Conservation (phyloP, 176 grass and related monocot genomes). For the Carex scoparia region DNA sequence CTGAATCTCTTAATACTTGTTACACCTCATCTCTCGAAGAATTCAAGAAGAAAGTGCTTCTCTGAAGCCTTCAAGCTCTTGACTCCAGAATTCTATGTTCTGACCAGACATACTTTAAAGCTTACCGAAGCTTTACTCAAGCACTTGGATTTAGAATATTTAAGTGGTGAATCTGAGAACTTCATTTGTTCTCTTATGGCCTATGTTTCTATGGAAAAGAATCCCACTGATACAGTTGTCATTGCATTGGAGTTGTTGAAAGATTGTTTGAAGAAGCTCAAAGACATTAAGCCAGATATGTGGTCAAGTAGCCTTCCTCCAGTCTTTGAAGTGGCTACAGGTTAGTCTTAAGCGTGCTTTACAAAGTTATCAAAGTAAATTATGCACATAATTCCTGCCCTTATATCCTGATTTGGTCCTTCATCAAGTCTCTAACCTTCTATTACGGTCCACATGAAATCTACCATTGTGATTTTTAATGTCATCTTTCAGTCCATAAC, state of each 20-base stretch:
- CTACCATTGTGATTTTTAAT: background rate
- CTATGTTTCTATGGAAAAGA: slow-evolving; percentile 67
- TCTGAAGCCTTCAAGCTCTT: slow-evolving; percentile 53
- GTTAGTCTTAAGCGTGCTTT: slow-evolving; percentile 29
- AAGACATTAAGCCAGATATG: slow-evolving; percentile 27
- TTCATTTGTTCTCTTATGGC: slow-evolving; percentile 47
- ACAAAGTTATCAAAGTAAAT: background rate
- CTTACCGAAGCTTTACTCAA: slow-evolving; percentile 55
- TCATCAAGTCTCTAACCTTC: background rate
- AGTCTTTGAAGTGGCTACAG: slow-evolving; percentile 65
- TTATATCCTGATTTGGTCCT: background rate
- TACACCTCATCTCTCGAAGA: slow-evolving; percentile 52
- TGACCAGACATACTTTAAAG: slow-evolving; percentile 57
- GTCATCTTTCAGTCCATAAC: background rate
- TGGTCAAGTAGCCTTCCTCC: slow-evolving; percentile 59
- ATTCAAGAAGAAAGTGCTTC: slow-evolving; percentile 54
- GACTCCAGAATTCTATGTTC: slow-evolving; percentile 36
- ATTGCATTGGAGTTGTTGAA: slow-evolving; percentile 47
- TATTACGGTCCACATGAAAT: background rate
- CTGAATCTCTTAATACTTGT: slow-evolving; percentile 51
- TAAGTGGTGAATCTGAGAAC: slow-evolving; percentile 45
- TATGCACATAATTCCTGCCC: background rate
- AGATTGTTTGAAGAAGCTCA: slow-evolving; percentile 58
- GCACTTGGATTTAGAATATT: slow-evolving; percentile 43
- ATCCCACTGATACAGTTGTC: slow-evolving; percentile 58